Base-by-base conservation (phyloP, 148 eudicot genomes). In the Vaccinium corymbosum region DNA sequence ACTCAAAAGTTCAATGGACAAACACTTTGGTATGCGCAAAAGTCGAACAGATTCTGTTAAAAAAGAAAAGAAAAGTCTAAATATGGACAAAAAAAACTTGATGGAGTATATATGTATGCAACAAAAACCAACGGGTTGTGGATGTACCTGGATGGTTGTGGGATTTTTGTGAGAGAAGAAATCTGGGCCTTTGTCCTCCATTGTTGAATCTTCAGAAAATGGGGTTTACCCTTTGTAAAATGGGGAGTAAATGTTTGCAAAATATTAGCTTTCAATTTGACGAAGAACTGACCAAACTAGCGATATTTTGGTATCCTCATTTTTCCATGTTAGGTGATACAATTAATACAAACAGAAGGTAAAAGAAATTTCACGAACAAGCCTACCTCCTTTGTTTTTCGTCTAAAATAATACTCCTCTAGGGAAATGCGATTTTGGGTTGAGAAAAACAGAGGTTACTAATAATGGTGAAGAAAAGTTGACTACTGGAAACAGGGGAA, bases 131-230 rank as follows among this genome's bases (percentile, higher is more conserved):
- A 4, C 11, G 12, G 68, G 22, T 25, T 8, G 61, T 9, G 51
- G 56, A 68, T 3, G 49, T 87, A 94, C 98, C 93, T 93, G 98
- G 74, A 94, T 82, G 6, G 90, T 80, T n/a, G 98, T 88, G 66
- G 95, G 95, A 85, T 86, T 76, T 78, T 91, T 92, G 90, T 92
- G 93, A 32, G 94, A 90, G 38, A 52, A 70, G 75, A 93, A 93
- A 32, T 89, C 94, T 2, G 86, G 89, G 85, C 88, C 86, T 81
- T 92, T 90, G 61, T 92, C 94, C 14, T 83, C 89, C 94, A 91
- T 89, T 84, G 61, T 79, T 80, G 38, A 12, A 80, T 48, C 35
- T 42, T 25, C 0, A 29, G 77, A 29, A 9, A 80, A 80, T 14
- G 50, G 50, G 66, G 3, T 6, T 35, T 62, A 78, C 80, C 16